phyloP scores from a whole-genome alignment of 2,329 filamentous ascomycete species.

The Sporothrix luriei region DNA sequence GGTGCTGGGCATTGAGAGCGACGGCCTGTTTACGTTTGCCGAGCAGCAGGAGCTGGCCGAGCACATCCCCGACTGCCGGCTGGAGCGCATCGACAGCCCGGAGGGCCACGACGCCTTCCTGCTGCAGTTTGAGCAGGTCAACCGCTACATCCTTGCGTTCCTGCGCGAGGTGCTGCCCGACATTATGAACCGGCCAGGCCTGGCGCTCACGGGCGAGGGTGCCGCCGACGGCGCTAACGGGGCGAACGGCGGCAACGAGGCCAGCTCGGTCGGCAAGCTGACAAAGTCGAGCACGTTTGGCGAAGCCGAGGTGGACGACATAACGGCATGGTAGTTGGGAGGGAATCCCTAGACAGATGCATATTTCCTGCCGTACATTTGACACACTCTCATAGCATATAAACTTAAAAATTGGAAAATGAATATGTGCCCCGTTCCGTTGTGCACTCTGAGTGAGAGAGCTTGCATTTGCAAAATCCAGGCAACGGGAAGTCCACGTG shows the following conservation, averaged over 20 bases:
- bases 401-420: slow-evolving; percentile 19
- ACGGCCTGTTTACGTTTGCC: slow-evolving; percentile 94
- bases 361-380: background rate
- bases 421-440: background rate
- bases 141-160: slow-evolving; percentile 81
- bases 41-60: slow-evolving; percentile 91
- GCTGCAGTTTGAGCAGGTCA: slow-evolving; percentile 96
- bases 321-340: slow-evolving; percentile 77
- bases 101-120: slow-evolving; percentile 97
- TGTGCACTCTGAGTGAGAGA: background rate
- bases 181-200: slow-evolving; percentile 68
- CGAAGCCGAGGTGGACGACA: slow-evolving; percentile 93
- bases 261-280: slow-evolving; percentile 60
- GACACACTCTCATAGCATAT: slow-evolving; percentile 7
- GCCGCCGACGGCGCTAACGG: background rate
- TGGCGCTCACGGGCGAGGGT: background rate
- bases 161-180: slow-evolving; percentile 80
- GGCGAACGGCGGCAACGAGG: slow-evolving; percentile 47
- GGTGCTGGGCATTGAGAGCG: slow-evolving; percentile 91
- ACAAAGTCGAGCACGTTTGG: slow-evolving; percentile 92
- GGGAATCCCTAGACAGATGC: background rate
- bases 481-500: no score
- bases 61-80: slow-evolving; percentile 72
- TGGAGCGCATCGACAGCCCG: slow-evolving; percentile 87
- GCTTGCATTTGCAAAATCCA: no score